A percentile compares a stretch with the other conserved stretches of the same genome.
These are phyloP conservation scores for Kodamaea plutei DNA, from an alignment of 1,139 yeast genomes.

Conservation along the genomic window DNA sequence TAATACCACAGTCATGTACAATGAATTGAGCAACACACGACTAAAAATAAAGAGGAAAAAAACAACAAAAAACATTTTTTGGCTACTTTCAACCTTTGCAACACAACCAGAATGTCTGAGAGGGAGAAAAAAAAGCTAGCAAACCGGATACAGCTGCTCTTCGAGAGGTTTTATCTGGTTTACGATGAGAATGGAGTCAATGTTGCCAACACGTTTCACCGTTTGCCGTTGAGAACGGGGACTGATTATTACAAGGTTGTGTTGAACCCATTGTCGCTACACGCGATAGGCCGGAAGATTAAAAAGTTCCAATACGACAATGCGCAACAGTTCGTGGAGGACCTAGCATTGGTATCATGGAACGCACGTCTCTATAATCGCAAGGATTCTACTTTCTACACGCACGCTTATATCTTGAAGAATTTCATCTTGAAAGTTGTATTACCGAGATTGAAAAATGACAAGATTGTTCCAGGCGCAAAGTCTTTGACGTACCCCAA, in stretches of 20 bases:
- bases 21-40: too few relatives aligned
- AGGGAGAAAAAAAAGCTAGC: constrained; percentile 40
- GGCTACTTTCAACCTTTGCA: too few relatives aligned
- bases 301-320: constrained; percentile 50
- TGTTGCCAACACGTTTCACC: constrained; percentile 47
- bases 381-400: constrained; percentile 61
- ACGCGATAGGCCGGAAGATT: constrained; percentile 38
- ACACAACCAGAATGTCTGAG: constrained; percentile 22
- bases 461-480: constrained; percentile 38
- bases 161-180: constrained; percentile 40
- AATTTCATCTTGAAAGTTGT: constrained; percentile 50
- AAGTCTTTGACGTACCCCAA: constrained; percentile 57
- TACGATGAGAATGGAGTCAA: constrained; percentile 38
- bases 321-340: constrained; percentile 68
- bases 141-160: constrained; percentile 34
- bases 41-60: too few relatives aligned
- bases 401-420: constrained; percentile 70
- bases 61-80: too few relatives aligned
- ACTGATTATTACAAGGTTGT: constrained; percentile 45
- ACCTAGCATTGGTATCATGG: constrained; percentile 81
- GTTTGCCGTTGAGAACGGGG: constrained; percentile 50
- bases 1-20: too few relatives aligned
- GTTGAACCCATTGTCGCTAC: constrained; percentile 40
- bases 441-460: constrained; percentile 50
- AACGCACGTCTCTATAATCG: constrained; percentile 84